Evolutionary conservation across 1,139 yeast species (phyloP), one percentile per base, ranked within the genome.

Genomic region (Candida neerlandica): DNA sequence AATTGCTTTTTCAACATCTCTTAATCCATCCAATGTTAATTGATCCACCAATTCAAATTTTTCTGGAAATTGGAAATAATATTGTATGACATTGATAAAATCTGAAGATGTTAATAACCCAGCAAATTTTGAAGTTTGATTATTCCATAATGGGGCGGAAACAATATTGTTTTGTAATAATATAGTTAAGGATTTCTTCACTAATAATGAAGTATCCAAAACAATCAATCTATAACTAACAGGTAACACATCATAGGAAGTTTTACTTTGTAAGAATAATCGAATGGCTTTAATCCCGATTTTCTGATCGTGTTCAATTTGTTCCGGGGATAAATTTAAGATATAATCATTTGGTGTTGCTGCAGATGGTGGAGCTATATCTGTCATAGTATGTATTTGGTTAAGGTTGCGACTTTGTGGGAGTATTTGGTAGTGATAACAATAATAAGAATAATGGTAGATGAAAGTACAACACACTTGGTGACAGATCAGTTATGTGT

Each of bases 101-200:
- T 95, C 99, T 41, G 89, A 82, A 29, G 96, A 86, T 2, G 98
- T 94, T 64, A 95, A 75, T 55, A 95, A 78, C 3, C 99, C 99
- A 1, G 98, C 98, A 72, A 94, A 95, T 59, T 89, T 78, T 18
- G 96, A 87, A 5, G 89, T 86, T 62, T 86, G 82, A 51, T 91
- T 87, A 67, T 94, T 89, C 99, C 99, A 95, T 52, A 95, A 75
- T 3, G 99, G 99, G 2, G 99, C 99, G 45, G 96, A 86, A 30
- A 95, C 97, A 60, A 95, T 90, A 63, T 90, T 89, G 66, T 95
- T 95, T 64, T 95, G 99, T 48, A 94, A 75, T 55, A 95, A 74
- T 39, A 95, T 92, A 56, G 91, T 91, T 62, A 95, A 78, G 9
- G 97, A 89, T 63, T 94, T 90, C 69, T 94, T 94, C 43, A 95